Evolutionary conservation across 2,329 filamentous ascomycete genomes (phyloP).

Genomic region (Tolypocladium amazonense): DNA sequence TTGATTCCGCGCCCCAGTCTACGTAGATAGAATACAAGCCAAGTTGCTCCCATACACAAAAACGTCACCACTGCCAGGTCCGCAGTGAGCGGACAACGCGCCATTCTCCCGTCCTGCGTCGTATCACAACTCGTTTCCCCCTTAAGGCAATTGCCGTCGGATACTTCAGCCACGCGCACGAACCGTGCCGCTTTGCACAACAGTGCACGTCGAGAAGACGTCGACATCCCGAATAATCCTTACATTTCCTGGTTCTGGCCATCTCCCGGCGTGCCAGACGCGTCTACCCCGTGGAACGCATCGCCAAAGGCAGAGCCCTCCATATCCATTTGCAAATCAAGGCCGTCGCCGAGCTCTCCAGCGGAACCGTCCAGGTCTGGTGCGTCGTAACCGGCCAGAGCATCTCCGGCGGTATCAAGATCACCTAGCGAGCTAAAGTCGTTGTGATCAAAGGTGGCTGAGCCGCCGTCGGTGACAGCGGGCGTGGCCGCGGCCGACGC

Average conservation of each 20-base stretch:
- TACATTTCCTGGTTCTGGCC: constrained; percentile 24
- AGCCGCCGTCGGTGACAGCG: constrained; percentile 28
- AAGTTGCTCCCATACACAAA: background rate
- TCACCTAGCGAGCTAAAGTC: constrained; percentile 56
- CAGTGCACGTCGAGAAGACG: background rate
- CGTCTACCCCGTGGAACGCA: constrained; percentile 59
- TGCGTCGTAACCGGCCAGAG: constrained; percentile 55
- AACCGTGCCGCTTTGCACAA: background rate
- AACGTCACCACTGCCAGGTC: background rate
- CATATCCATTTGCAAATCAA: constrained; percentile 56
- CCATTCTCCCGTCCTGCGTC: constrained; percentile 2
- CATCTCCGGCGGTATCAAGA: constrained; percentile 62
- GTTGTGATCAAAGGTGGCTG: constrained; percentile 39
- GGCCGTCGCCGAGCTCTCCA: constrained; percentile 41
- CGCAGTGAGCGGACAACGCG: background rate
- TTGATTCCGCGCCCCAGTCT: background rate
- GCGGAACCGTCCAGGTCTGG: constrained; percentile 35
- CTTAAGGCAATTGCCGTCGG: background rate
- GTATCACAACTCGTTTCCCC: background rate
- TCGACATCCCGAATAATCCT: background rate
- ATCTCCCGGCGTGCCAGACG: constrained; percentile 24
- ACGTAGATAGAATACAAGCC: constrained; percentile 2
- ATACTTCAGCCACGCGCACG: background rate
- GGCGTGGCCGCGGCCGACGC: constrained; percentile 35
- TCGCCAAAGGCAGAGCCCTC: constrained; percentile 78